These are phyloP conservation scores for Zygoascus biomembranicola DNA, from an alignment of 805 yeast genomes.

Conservation along the genomic window DNA sequence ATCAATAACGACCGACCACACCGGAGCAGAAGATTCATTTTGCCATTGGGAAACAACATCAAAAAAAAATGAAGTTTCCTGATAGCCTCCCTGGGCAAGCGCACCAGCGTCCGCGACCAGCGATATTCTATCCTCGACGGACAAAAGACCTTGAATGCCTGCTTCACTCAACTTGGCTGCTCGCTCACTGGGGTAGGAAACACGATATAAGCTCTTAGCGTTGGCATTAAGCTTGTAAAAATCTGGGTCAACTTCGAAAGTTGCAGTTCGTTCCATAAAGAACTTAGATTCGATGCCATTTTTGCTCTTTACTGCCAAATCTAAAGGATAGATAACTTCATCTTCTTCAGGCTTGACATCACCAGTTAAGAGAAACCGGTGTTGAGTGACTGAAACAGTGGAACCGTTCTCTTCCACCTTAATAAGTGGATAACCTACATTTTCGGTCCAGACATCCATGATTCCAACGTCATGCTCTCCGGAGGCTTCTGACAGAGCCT, in stretches of 20 bases:
- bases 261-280: not conserved
- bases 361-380: slow-evolving; percentile 68
- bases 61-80: slow-evolving; percentile 41
- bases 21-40: slow-evolving; percentile 40
- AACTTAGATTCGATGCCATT: slow-evolving; percentile 36
- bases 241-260: slow-evolving; percentile 11
- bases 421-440: slow-evolving; percentile 70
- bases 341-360: slow-evolving; percentile 74
- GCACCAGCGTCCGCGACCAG: slow-evolving; percentile 53
- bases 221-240: slow-evolving; percentile 57
- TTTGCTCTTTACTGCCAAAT: slow-evolving; percentile 45
- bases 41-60: slow-evolving; percentile 45
- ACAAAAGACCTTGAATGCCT: slow-evolving; percentile 42
- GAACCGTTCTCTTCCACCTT: slow-evolving; percentile 48
- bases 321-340: slow-evolving; percentile 52
- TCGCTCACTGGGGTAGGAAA: slow-evolving; percentile 44
- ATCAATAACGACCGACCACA: slow-evolving; percentile 43
- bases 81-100: slow-evolving; percentile 44
- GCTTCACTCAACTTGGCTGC: slow-evolving; percentile 45
- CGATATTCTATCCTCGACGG: slow-evolving; percentile 56
- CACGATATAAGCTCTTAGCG: slow-evolving; percentile 54
- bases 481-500: slow-evolving; percentile 56
- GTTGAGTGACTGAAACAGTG: slow-evolving; percentile 52
- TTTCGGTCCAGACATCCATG: slow-evolving; percentile 76
- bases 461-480: slow-evolving; percentile 65